A percentile compares a stretch with the other conserved stretches of the same genome.
Conservation (phyloP, 441 rosid species). For the Jatropha podagrica region DNA sequence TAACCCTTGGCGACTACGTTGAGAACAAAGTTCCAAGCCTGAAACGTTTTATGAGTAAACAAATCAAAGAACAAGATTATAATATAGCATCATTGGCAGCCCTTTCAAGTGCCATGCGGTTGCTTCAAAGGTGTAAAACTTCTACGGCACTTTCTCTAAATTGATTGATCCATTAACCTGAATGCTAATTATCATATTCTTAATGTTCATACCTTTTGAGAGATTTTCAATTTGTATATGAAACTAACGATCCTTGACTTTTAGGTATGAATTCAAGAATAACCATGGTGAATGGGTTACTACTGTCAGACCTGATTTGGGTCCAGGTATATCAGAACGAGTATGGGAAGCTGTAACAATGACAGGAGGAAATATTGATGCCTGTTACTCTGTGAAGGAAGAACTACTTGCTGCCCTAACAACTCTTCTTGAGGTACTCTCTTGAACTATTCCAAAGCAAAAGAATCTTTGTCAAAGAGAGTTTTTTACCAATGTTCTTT, state of each 20-base stretch:
- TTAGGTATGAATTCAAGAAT: slow-evolving; percentile 82
- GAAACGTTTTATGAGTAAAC: slow-evolving; percentile 55
- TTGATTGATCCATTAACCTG: slow-evolving; percentile 11
- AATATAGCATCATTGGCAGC: slow-evolving; percentile 72
- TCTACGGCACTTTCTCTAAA: slow-evolving; percentile 1
- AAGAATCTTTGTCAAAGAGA: not conserved
- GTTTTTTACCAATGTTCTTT: no score
- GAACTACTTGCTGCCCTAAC: slow-evolving; percentile 62
- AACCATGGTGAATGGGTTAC: slow-evolving; percentile 81
- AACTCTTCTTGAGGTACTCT: slow-evolving; percentile 64
- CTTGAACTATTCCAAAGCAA: not conserved
- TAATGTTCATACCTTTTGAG: not conserved
- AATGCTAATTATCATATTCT: slow-evolving; percentile 1
- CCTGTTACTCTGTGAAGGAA: slow-evolving; percentile 46
- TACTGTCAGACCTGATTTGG: slow-evolving; percentile 63
- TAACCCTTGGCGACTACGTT: slow-evolving; percentile 60
- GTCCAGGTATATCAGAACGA: slow-evolving; percentile 64
- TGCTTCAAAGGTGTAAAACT: slow-evolving; percentile 56
- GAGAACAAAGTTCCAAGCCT: slow-evolving; percentile 64
- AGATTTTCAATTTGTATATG: not conserved
- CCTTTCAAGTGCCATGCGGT: slow-evolving; percentile 67
- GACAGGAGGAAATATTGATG: slow-evolving; percentile 48
- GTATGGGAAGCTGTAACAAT: slow-evolving; percentile 61
- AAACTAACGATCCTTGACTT: slow-evolving; percentile 13
- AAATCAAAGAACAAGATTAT: slow-evolving; percentile 33